Evolutionary conservation across 225 moss, liverwort and hornwort species (phyloP).

Genomic region (Lunularia cruciata): DNA sequence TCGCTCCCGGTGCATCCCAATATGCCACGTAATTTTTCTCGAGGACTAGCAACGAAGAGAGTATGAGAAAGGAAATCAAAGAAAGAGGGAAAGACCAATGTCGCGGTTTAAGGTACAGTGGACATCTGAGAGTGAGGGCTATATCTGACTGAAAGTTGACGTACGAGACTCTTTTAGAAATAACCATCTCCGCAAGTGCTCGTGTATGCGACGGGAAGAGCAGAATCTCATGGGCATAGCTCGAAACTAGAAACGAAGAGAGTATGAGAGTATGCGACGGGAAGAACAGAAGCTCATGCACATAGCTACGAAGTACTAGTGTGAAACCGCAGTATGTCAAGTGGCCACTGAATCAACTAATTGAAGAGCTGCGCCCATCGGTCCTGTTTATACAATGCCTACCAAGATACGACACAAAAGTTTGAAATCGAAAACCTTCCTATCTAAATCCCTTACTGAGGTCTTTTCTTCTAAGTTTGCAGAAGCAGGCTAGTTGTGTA

Average conservation of each 20-base stretch:
- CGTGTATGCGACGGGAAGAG: not conserved
- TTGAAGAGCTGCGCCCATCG: too few species aligned
- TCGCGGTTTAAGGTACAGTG: too few species aligned
- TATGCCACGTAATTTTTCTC: not conserved
- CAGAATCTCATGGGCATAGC: not conserved
- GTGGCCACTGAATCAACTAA: too few species aligned
- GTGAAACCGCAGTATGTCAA: too few species aligned
- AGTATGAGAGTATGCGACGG: too few species aligned
- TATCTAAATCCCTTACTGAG: too few species aligned
- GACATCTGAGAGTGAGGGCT: too few species aligned
- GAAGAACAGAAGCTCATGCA: not conserved
- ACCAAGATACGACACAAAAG: not conserved
- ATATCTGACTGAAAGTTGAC: too few species aligned
- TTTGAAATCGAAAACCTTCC: not conserved
- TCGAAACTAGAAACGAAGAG: too few species aligned
- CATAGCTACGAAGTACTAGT: too few species aligned
- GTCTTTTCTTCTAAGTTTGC: not conserved
- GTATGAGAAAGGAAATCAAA: not conserved
- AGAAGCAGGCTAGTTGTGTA: not conserved
- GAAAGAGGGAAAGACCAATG: too few species aligned
- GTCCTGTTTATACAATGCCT: too few species aligned
- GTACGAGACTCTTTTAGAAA: not conserved
- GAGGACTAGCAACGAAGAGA: not conserved
- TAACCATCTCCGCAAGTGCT: not conserved
- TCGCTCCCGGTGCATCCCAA: conserved; percentile 7